These are phyloP conservation scores for Aspergillus mulundensis DNA, from an alignment of 495 filamentous ascomycete species.

Conservation along the genomic window DNA sequence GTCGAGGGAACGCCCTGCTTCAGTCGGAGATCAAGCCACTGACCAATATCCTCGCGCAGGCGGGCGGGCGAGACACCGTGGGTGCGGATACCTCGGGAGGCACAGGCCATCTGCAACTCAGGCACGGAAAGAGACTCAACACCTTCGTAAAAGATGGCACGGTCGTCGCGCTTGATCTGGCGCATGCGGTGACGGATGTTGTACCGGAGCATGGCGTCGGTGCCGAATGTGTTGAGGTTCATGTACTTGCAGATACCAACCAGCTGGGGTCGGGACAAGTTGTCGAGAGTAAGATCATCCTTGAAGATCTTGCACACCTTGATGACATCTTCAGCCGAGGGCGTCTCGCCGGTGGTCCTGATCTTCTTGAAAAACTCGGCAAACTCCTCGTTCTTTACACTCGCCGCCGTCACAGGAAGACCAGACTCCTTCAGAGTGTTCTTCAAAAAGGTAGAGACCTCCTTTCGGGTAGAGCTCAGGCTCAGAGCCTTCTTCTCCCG, in stretches of 20 bases:
- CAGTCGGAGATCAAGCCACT: conserved; percentile 91
- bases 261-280: conserved; percentile 89
- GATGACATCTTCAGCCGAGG: conserved; percentile 86
- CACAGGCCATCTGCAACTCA: conserved; percentile 87
- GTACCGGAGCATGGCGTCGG: conserved; percentile 96
- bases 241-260: conserved; percentile 98
- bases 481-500: conserved; percentile 83
- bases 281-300: conserved; percentile 96
- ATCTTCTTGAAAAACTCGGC: conserved; percentile 98
- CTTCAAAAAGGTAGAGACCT: conserved; percentile 87
- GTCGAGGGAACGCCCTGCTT: conserved; percentile 93
- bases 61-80: conserved; percentile 83
- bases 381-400: conserved; percentile 90
- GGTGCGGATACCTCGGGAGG: conserved; percentile 86
- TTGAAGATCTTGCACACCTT: conserved; percentile 99
- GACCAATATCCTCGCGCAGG: conserved; percentile 85
- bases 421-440: conserved; percentile 90
- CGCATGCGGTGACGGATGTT: conserved; percentile 96
- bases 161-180: conserved; percentile 97
- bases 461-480: conserved; percentile 82
- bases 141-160: conserved; percentile 90
- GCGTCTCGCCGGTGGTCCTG: conserved; percentile 82
- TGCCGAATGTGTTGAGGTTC: conserved; percentile 95
- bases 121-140: conserved; percentile 89
- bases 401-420: conserved; percentile 77